A percentile compares a stretch with the other conserved stretches of the same genome.
Evolutionary conservation across 805 yeast species (phyloP).

Genomic region (Nakazawaea ambrosiae): DNA sequence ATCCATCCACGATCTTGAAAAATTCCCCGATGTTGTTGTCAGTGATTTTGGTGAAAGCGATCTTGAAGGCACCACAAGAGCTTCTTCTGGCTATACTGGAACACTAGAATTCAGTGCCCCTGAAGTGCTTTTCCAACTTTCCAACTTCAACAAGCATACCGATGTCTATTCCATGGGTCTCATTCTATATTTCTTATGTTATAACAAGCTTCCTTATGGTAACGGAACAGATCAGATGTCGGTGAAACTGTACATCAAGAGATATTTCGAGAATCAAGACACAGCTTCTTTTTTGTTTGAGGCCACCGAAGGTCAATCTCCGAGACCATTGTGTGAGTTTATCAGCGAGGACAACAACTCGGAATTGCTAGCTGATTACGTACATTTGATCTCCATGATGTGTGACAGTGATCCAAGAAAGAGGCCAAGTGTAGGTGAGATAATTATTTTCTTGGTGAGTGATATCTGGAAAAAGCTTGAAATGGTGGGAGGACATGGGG

Average conservation of each 20-base stretch:
- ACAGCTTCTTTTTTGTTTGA: slow-evolving; percentile 15
- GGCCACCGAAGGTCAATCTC: slow-evolving; percentile 2
- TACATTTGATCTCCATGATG: slow-evolving; percentile 20
- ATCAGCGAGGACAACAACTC: neutral
- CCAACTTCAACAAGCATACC: slow-evolving; percentile 61
- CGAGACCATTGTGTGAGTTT: slow-evolving; percentile 6
- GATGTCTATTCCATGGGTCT: slow-evolving; percentile 82
- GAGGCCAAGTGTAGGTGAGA: slow-evolving; percentile 38
- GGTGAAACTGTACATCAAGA: slow-evolving; percentile 20
- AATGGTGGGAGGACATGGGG: neutral
- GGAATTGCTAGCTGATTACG: slow-evolving; percentile 31
- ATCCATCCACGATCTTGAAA: slow-evolving; percentile 17
- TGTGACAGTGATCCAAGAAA: slow-evolving; percentile 22
- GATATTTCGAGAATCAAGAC: slow-evolving; percentile 4
- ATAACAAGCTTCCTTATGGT: slow-evolving; percentile 60
- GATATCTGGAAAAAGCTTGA: slow-evolving; percentile 7
- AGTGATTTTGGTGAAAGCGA: slow-evolving; percentile 91
- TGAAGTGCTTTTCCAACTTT: slow-evolving; percentile 48
- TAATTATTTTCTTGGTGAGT: slow-evolving; percentile 22
- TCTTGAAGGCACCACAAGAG: slow-evolving; percentile 55
- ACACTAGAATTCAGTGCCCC: slow-evolving; percentile 88
- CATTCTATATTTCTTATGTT: slow-evolving; percentile 70
- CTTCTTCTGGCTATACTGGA: slow-evolving; percentile 80
- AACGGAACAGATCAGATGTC: slow-evolving; percentile 16
- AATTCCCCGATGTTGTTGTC: slow-evolving; percentile 65